Evolutionary conservation across 345 rosid species (phyloP).

Genomic region (Mallotus nudiflorus): DNA sequence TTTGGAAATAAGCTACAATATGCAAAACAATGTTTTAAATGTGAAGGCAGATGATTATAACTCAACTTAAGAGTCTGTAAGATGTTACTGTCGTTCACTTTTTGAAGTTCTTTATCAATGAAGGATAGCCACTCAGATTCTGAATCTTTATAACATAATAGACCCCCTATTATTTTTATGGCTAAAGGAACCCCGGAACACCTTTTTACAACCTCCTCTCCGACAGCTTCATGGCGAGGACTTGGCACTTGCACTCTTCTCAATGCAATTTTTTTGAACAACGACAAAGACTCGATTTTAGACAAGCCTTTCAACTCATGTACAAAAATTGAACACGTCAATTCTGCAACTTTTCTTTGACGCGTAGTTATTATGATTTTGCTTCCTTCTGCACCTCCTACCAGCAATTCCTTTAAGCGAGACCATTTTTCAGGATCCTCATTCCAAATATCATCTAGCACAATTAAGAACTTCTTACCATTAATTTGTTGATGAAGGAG

Average conservation of each 20-base stretch:
- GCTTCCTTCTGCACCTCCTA: conserved; percentile 15
- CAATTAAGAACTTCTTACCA: conserved; percentile 16
- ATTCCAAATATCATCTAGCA: conserved; percentile 32
- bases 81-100: background rate
- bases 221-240: background rate
- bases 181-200: background rate
- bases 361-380: conserved; percentile 28
- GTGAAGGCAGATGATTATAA: conserved; percentile 35
- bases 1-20: conserved; percentile 40
- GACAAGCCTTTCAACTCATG: background rate
- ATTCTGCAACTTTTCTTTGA: conserved; percentile 14
- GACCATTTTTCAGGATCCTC: conserved; percentile 17
- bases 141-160: background rate
- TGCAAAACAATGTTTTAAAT: conserved; percentile 39
- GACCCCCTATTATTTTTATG: background rate
- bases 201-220: background rate
- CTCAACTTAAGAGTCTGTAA: conserved; percentile 30
- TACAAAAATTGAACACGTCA: background rate
- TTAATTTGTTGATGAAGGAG: too few species aligned
- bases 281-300: background rate
- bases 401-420: background rate
- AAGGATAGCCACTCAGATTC: conserved; percentile 17
- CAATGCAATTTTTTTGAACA: background rate
- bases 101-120: background rate
- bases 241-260: background rate